Percentiles rank a stretch among this genome's conserved stretches.
Evolutionary conservation across 371 early-diverging fungal species (phyloP).

Genomic region (Rhizopus stolonifer): DNA sequence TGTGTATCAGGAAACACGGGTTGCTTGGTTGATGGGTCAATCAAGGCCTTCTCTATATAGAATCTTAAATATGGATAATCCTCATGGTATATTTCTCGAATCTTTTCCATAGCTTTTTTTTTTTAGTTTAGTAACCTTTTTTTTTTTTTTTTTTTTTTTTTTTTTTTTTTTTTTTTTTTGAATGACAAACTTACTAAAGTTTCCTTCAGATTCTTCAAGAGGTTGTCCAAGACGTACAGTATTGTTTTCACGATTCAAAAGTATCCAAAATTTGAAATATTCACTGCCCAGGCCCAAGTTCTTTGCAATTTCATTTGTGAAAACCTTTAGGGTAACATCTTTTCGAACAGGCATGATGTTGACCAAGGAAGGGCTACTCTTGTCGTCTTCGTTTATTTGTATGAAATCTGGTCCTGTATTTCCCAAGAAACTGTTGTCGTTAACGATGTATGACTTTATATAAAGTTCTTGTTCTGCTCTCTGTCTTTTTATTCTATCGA

Average conservation of each 20-base stretch:
- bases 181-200: conserved; percentile 10
- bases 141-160: too few relatives aligned
- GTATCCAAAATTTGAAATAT: conserved; percentile 75
- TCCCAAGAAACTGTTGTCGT: conserved; percentile 43
- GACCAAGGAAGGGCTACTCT: neutral
- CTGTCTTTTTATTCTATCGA: conserved; percentile 50
- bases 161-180: too few relatives aligned
- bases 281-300: conserved; percentile 31
- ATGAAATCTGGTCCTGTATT: conserved; percentile 77
- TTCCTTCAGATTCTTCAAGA: conserved; percentile 24
- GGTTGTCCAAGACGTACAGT: conserved; percentile 77
- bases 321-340: conserved; percentile 10
- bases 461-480: conserved; percentile 61
- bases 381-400: conserved; percentile 6
- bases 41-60: conserved; percentile 10
- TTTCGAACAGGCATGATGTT: neutral
- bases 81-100: neutral
- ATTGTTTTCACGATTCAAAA: conserved; percentile 81
- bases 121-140: too few relatives aligned
- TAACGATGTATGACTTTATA: conserved; percentile 41
- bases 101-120: conserved; percentile 6
- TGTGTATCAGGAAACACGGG: neutral
- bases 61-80: conserved; percentile 13
- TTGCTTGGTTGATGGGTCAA: neutral
- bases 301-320: conserved; percentile 11